These are phyloP conservation scores for Rhizopus sp. DNA, from an alignment of 371 early-diverging fungal genomes.

Conservation along the genomic window DNA sequence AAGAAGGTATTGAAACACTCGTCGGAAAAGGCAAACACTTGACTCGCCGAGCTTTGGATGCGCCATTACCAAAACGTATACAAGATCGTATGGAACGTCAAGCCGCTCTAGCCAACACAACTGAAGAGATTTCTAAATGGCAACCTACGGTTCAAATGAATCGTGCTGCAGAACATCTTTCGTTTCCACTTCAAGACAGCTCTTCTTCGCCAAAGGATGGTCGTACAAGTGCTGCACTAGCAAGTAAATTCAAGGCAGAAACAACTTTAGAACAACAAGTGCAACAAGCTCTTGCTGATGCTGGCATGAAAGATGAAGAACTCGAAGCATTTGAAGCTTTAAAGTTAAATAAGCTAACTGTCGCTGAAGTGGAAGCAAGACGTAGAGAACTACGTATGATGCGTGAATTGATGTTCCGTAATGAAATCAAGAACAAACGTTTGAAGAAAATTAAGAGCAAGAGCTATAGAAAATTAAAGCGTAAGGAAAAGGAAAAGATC, in stretches of 20 bases:
- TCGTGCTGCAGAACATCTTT: constrained; percentile 83
- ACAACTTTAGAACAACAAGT: constrained; percentile 86
- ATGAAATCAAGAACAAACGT: constrained; percentile 89
- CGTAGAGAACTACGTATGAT: constrained; percentile 83
- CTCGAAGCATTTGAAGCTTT: constrained; percentile 83
- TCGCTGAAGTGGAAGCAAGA: constrained; percentile 78
- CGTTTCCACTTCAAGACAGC: constrained; percentile 62
- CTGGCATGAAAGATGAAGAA: constrained; percentile 79
- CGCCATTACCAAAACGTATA: constrained; percentile 80
- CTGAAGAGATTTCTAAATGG: constrained; percentile 87
- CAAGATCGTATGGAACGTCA: constrained; percentile 85
- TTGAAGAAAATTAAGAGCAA: constrained; percentile 97
- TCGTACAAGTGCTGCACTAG: constrained; percentile 53
- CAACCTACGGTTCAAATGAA: constrained; percentile 78
- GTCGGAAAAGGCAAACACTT: constrained; percentile 53
- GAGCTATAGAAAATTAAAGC: constrained; percentile 82
- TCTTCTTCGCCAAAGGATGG: constrained; percentile 29
- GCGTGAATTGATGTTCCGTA: constrained; percentile 92
- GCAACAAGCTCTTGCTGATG: constrained; percentile 60
- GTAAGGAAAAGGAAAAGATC: constrained; percentile 65
- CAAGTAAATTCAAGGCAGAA: constrained; percentile 59
- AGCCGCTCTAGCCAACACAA: constrained; percentile 81
- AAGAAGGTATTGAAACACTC: constrained; percentile 63
- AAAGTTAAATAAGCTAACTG: constrained; percentile 75
- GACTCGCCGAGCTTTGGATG: constrained; percentile 63